phyloP scores from a whole-genome alignment of 225 moss, liverwort and hornwort species.

The Bryum argenteum region DNA sequence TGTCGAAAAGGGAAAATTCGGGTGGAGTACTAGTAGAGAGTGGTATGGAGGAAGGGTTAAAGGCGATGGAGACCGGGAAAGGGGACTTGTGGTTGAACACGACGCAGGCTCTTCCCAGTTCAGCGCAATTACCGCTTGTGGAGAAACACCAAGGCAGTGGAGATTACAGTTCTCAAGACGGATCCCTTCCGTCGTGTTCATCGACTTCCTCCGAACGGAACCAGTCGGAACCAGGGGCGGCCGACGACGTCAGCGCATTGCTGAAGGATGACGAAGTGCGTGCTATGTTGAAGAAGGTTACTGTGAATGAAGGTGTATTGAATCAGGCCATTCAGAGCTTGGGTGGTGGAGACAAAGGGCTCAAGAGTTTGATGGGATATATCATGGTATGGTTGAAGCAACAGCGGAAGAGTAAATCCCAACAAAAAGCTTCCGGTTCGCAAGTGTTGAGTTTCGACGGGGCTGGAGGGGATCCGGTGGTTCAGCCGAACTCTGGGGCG shows the following conservation, averaged over 20 bases:
- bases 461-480: not conserved
- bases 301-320: conserved; percentile 43
- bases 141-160: conserved; percentile 36
- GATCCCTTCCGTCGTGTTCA: conserved; percentile 36
- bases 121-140: conserved; percentile 4
- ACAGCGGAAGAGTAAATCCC: conserved; percentile 24
- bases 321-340: conserved; percentile 49
- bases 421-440: conserved; percentile 6
- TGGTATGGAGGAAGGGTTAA: not conserved
- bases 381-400: conserved; percentile 55
- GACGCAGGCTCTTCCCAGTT: not conserved
- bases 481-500: conserved; percentile 23
- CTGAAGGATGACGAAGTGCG: conserved; percentile 47
- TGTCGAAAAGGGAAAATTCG: conserved; percentile 3
- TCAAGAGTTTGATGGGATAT: conserved; percentile 42
- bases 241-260: conserved; percentile 35
- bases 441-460: conserved; percentile 14
- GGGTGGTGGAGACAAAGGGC: conserved; percentile 58
- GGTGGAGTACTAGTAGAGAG: not conserved
- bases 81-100: conserved; percentile 14
- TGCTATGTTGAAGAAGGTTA: conserved; percentile 58
- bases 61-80: conserved; percentile 9
- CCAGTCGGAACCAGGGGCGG: conserved; percentile 2
- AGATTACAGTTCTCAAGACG: conserved; percentile 36
- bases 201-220: conserved; percentile 37